Conservation (phyloP, 371 early-diverging fungal genomes). For the Mortierella sp. region DNA sequence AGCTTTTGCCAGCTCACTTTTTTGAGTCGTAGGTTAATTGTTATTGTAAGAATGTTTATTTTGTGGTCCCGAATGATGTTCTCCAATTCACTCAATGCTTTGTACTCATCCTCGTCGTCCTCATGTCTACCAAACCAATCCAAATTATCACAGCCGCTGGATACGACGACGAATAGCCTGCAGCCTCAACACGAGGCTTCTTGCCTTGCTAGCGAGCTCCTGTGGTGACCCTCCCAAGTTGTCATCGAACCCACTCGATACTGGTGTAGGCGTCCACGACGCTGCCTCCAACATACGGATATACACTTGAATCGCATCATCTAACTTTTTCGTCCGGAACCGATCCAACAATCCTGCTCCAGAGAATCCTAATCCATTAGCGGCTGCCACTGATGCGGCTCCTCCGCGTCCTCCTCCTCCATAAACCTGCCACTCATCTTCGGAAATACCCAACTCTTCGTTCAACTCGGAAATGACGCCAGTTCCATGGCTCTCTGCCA, state of each 20-base stretch:
- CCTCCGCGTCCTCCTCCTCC: conserved; percentile 33
- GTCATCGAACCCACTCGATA: conserved; percentile 43
- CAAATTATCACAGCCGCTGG: conserved; percentile 25
- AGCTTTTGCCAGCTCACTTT: too few species aligned
- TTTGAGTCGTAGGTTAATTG: too few species aligned
- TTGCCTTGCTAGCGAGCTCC: conserved; percentile 34
- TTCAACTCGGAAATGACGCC: conserved; percentile 41
- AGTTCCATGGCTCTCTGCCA: conserved; percentile 42
- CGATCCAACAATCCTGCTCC: conserved; percentile 35
- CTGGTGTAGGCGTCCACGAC: conserved; percentile 51
- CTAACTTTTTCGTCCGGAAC: conserved; percentile 39
- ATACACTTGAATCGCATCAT: conserved; percentile 48
- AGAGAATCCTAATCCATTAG: conserved; percentile 20
- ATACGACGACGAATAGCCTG: conserved; percentile 37
- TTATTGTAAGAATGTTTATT: conserved; percentile 10
- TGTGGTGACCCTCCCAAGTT: conserved; percentile 41
- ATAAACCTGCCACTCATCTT: conserved; percentile 34
- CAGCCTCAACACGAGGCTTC: conserved; percentile 39
- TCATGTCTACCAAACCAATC: too few species aligned
- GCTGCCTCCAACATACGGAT: conserved; percentile 51
- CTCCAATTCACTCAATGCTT: neutral
- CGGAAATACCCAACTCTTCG: conserved; percentile 33
- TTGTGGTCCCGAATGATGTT: neutral
- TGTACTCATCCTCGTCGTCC: neutral
- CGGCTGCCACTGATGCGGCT: conserved; percentile 5